Percentiles rank a stretch among this genome's conserved stretches.
phyloP scores from a whole-genome alignment of 176 grass and related monocot genomes.

The Bothriochloa decipiens region DNA sequence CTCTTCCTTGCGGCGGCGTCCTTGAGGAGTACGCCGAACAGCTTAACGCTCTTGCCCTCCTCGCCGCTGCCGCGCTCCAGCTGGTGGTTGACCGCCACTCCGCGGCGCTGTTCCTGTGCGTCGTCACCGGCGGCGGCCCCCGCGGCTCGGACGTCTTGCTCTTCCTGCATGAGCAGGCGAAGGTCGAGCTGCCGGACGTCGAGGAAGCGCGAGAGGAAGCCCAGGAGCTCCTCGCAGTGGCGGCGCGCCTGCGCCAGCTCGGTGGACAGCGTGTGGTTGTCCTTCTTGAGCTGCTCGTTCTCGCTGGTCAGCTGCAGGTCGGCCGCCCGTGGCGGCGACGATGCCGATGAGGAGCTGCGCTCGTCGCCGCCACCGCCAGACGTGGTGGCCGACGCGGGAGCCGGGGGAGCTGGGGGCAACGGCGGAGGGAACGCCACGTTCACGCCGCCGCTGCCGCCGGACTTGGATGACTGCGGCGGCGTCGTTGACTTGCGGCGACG shows the following conservation, averaged over 20 bases:
- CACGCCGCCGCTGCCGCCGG: slow-evolving; percentile 23
- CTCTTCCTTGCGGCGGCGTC: slow-evolving; percentile 46
- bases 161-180: slow-evolving; percentile 52
- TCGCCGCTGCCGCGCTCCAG: not conserved
- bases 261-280: slow-evolving; percentile 52
- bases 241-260: slow-evolving; percentile 64
- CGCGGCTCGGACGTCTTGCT: slow-evolving; percentile 18
- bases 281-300: slow-evolving; percentile 72
- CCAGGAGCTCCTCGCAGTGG: slow-evolving; percentile 72
- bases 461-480: slow-evolving; percentile 34
- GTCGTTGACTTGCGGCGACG: slow-evolving; percentile 56
- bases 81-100: not conserved
- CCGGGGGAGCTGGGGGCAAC: slow-evolving; percentile 26
- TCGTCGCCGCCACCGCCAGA: slow-evolving; percentile 58
- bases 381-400: slow-evolving; percentile 42
- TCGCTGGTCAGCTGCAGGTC: slow-evolving; percentile 49
- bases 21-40: slow-evolving; percentile 76
- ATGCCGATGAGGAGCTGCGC: slow-evolving; percentile 60
- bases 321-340: slow-evolving; percentile 39
- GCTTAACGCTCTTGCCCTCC: slow-evolving; percentile 54
- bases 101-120: not conserved
- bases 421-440: slow-evolving; percentile 38
- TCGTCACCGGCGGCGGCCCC: not conserved
- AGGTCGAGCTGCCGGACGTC: slow-evolving; percentile 69
- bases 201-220: slow-evolving; percentile 71